phyloP scores from a whole-genome alignment of 225 moss, liverwort and hornwort genomes.

The Anthoceros angustus region DNA sequence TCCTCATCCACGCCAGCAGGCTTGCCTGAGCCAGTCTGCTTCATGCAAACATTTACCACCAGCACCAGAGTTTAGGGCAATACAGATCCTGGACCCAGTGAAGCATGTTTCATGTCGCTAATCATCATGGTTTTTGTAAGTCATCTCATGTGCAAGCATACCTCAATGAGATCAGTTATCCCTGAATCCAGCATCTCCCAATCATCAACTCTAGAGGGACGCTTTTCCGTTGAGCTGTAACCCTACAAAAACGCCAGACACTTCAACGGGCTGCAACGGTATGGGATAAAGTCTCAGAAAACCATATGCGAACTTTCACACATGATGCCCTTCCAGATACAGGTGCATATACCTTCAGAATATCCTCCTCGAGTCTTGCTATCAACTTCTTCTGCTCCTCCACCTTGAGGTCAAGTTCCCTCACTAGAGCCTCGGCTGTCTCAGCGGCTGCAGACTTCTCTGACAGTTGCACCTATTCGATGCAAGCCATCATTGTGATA shows the following conservation, averaged over 20 bases:
- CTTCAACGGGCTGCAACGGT: background rate
- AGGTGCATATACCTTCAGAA: conserved; percentile 43
- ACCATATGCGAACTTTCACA: background rate
- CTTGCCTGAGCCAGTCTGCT: conserved; percentile 41
- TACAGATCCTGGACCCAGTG: background rate
- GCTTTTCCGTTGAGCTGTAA: conserved; percentile 70
- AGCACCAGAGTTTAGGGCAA: background rate
- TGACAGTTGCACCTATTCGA: conserved; percentile 59
- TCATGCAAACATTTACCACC: background rate
- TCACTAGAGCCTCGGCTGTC: conserved; percentile 41
- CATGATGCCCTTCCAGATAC: background rate
- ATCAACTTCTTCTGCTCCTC: conserved; percentile 73
- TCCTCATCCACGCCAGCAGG: conserved; percentile 55
- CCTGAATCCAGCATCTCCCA: conserved; percentile 84
- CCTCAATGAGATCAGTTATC: conserved; percentile 54
- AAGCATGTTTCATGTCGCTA: too few species aligned
- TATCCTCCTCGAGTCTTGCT: conserved; percentile 86
- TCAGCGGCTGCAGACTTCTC: conserved; percentile 44
- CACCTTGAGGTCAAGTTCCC: conserved; percentile 46
- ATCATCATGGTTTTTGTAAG: too few species aligned
- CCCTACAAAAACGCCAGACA: conserved; percentile 30
- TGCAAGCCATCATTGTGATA: background rate
- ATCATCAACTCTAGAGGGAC: conserved; percentile 43
- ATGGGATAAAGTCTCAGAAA: background rate
- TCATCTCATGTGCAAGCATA: conserved; percentile 4